phyloP scores from a whole-genome alignment of 148 eudicot genomes.

The Euryodendron excelsum region DNA sequence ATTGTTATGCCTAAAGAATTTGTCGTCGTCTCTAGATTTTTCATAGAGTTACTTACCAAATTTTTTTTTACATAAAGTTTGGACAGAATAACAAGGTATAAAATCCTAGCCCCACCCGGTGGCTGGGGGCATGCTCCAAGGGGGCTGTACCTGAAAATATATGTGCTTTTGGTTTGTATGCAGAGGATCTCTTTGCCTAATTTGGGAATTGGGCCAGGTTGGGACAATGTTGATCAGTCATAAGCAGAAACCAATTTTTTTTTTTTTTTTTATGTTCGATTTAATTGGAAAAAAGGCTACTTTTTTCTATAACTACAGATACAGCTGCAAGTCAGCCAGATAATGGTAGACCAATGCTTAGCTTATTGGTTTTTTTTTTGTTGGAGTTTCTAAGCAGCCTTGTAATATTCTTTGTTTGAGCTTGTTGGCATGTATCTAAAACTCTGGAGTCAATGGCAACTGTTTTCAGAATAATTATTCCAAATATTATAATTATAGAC shows the following conservation, averaged over 20 bases:
- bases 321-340: not conserved
- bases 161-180: not conserved
- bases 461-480: not conserved
- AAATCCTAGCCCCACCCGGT: not conserved
- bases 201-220: not conserved
- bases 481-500: not conserved
- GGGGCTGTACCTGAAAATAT: not conserved
- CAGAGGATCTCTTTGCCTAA: not conserved
- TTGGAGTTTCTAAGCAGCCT: not conserved
- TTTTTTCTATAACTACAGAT: not conserved
- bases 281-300: constrained; percentile 1
- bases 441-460: not conserved
- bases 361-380: not conserved
- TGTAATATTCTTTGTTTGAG: not conserved
- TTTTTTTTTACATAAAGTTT: too few relatives aligned
- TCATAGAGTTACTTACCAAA: too few relatives aligned
- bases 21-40: too few relatives aligned
- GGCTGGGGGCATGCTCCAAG: not conserved
- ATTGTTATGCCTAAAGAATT: too few relatives aligned
- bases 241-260: not conserved
- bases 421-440: not conserved
- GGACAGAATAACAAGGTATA: too few relatives aligned
- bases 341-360: not conserved
- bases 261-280: not conserved
- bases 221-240: not conserved